phyloP scores from a whole-genome alignment of 257 asterid species.

The Capsicum rhomboideum region DNA sequence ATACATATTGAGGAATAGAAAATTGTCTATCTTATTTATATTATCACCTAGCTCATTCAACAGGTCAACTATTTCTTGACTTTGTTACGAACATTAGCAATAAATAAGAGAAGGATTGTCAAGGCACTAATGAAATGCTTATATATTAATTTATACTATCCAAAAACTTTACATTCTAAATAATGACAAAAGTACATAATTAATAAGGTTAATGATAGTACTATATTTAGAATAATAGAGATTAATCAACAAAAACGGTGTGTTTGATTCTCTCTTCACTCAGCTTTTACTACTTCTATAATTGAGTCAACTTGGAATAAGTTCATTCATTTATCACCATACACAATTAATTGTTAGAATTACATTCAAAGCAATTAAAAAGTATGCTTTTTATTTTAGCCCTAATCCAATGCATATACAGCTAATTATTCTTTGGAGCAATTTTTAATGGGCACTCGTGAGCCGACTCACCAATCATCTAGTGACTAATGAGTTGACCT shows the following conservation, averaged over 20 bases:
- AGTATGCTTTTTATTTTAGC: background rate
- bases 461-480: background rate
- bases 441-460: background rate
- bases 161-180: background rate
- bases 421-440: background rate
- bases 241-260: background rate
- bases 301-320: background rate
- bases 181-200: background rate
- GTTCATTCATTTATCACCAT: slow-evolving; percentile 4
- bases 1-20: background rate
- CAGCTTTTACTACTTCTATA: background rate
- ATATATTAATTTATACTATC: background rate
- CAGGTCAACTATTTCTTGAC: background rate
- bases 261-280: background rate
- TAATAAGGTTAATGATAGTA: background rate
- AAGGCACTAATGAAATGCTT: background rate
- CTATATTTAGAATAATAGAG: background rate
- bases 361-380: background rate
- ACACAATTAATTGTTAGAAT: background rate
- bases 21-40: background rate
- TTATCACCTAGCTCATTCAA: background rate
- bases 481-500: slow-evolving; percentile 1
- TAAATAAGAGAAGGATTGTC: background rate
- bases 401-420: background rate
- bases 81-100: background rate